phyloP scores from a whole-genome alignment of 202 grass and related monocot species.

The Saccharum hybrid region DNA sequence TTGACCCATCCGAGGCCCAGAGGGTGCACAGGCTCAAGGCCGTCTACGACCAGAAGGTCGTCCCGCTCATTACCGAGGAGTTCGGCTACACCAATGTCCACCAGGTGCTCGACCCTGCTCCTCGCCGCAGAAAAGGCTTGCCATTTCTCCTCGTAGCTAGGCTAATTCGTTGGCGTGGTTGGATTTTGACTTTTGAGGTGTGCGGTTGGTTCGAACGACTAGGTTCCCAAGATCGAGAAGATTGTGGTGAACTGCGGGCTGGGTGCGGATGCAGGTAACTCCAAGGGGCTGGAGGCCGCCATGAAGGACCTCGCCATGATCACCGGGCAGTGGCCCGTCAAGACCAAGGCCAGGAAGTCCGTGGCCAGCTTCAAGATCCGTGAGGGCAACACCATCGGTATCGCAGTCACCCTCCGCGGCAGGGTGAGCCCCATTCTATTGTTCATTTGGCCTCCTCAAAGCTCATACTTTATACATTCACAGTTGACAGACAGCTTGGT shows the following conservation, averaged over 20 bases:
- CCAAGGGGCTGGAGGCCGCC: constrained; percentile 83
- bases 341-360: constrained; percentile 82
- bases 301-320: constrained; percentile 80
- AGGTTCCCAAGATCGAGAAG: constrained; percentile 89
- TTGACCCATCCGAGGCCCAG: constrained; percentile 68
- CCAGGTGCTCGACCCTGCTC: constrained; percentile 66
- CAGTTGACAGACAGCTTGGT: not conserved
- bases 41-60: constrained; percentile 77
- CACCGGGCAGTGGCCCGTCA: constrained; percentile 80
- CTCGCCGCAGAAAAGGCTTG: not conserved
- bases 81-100: constrained; percentile 86
- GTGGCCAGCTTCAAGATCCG: constrained; percentile 93
- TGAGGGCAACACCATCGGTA: constrained; percentile 74
- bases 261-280: constrained; percentile 79
- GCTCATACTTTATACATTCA: not conserved
- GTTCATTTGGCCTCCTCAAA: not conserved
- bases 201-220: not conserved
- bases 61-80: constrained; percentile 77
- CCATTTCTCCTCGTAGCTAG: not conserved
- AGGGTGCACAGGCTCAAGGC: constrained; percentile 68
- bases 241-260: constrained; percentile 91
- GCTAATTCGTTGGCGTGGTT: not conserved
- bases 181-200: constrained; percentile 5
- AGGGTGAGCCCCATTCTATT: constrained; percentile 46
- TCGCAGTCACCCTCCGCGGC: constrained; percentile 83